A percentile compares a stretch with the other conserved stretches of the same genome.
Evolutionary conservation across 768 basidiomycete genomes (phyloP).

Genomic region (Lactarius hengduanensis): DNA sequence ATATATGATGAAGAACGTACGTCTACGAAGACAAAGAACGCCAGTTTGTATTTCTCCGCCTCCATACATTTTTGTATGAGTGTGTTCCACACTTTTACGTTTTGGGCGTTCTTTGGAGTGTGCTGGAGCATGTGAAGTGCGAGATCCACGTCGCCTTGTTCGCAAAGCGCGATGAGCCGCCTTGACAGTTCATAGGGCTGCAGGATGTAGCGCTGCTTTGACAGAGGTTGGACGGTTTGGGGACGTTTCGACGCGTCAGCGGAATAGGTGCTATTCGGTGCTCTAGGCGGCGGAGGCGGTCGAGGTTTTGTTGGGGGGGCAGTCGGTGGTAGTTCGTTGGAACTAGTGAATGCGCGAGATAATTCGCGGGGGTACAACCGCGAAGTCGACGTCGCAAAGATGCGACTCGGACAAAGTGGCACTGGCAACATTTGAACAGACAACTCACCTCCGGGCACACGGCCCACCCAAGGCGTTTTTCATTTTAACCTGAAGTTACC

Average conservation of each 20-base stretch:
- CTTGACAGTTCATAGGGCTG: conserved; percentile 61
- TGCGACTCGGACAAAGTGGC: neutral
- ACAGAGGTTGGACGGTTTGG: neutral
- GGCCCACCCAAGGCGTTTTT: too few relatives aligned
- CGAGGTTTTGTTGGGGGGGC: too few relatives aligned
- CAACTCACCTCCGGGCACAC: neutral
- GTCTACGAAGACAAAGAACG: conserved; percentile 66
- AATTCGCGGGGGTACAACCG: neutral
- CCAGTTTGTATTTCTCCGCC: conserved; percentile 53
- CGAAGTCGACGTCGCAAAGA: conserved; percentile 7
- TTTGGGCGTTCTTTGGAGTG: conserved; percentile 71
- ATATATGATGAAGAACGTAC: conserved; percentile 40
- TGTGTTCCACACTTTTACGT: conserved; percentile 76
- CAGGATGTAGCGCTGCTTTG: conserved; percentile 32
- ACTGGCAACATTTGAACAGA: neutral
- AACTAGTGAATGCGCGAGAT: neutral
- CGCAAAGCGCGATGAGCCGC: conserved; percentile 58
- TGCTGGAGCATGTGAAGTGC: conserved; percentile 68
- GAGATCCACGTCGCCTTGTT: conserved; percentile 53
- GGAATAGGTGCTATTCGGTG: neutral
- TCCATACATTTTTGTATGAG: conserved; percentile 66
- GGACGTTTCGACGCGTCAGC: neutral
- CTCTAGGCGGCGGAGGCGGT: neutral
- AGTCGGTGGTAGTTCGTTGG: neutral
- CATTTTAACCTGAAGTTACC: too few relatives aligned